Evolutionary conservation across 2,329 filamentous ascomycete genomes (phyloP).

Genomic region (Aspergillus eucalypticola): DNA sequence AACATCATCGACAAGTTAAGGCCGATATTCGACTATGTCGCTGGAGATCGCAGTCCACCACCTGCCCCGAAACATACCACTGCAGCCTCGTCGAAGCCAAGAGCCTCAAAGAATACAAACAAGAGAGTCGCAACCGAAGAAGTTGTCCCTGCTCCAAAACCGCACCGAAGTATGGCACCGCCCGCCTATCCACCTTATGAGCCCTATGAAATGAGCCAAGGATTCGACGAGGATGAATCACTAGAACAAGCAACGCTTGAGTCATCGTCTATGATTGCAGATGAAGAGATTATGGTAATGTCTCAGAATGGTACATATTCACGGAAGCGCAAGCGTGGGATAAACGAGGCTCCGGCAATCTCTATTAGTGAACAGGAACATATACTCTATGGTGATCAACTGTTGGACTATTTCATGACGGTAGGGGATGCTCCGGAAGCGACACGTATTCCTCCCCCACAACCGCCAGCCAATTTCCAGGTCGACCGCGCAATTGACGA

Average conservation of each 20-base stretch:
- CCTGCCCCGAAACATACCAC: slow-evolving; percentile 88
- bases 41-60: slow-evolving; percentile 83
- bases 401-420: slow-evolving; percentile 93
- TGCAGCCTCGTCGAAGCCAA: slow-evolving; percentile 73
- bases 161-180: slow-evolving; percentile 37
- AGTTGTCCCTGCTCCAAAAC: slow-evolving; percentile 34
- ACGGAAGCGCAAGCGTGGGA: slow-evolving; percentile 76
- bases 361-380: slow-evolving; percentile 75
- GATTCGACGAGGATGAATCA: slow-evolving; percentile 74
- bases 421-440: slow-evolving; percentile 72
- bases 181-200: slow-evolving; percentile 54
- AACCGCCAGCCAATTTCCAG: slow-evolving; percentile 82
- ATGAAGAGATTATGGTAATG: slow-evolving; percentile 74
- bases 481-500: slow-evolving; percentile 92
- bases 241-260: slow-evolving; percentile 80
- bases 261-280: slow-evolving; percentile 80
- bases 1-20: slow-evolving; percentile 79
- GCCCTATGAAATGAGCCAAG: slow-evolving; percentile 64
- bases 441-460: slow-evolving; percentile 61
- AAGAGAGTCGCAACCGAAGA: slow-evolving; percentile 50
- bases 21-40: slow-evolving; percentile 85
- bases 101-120: slow-evolving; percentile 69
- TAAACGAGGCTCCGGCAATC: slow-evolving; percentile 60
- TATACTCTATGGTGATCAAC: slow-evolving; percentile 84
- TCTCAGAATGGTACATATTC: slow-evolving; percentile 60